Percentiles rank a stretch among this genome's conserved stretches.
phyloP scores from a whole-genome alignment of 1,284 basidiomycete species.

The Malassezia brasiliensis region DNA sequence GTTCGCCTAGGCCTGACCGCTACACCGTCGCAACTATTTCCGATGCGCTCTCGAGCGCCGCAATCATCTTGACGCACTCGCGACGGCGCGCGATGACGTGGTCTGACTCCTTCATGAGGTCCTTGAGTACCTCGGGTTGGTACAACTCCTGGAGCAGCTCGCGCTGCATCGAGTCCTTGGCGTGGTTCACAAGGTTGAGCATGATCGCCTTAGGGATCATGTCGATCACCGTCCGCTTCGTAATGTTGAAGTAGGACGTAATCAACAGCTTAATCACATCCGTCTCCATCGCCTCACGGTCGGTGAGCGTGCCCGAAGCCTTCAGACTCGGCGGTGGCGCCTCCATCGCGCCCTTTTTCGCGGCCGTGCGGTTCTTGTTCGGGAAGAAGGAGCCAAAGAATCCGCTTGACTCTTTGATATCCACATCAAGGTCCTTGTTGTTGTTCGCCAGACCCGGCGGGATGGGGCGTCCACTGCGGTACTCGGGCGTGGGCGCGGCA shows the following conservation, averaged over 20 bases:
- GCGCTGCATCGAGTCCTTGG: constrained; percentile 83
- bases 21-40: constrained; percentile 47
- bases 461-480: constrained; percentile 49
- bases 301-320: constrained; percentile 82
- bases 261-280: constrained; percentile 79
- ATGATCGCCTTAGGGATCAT: constrained; percentile 94
- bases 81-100: constrained; percentile 43
- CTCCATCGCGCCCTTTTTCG: constrained; percentile 65
- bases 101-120: constrained; percentile 47
- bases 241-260: constrained; percentile 50
- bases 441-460: constrained; percentile 64
- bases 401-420: constrained; percentile 65
- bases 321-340: constrained; percentile 79
- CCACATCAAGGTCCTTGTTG: constrained; percentile 84
- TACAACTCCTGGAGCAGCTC: constrained; percentile 59
- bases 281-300: constrained; percentile 94
- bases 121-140: constrained; percentile 39
- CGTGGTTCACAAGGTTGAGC: constrained; percentile 77
- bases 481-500: constrained; percentile 22
- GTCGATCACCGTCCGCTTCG: constrained; percentile 98
- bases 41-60: constrained; percentile 42
- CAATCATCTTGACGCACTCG: constrained; percentile 48
- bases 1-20: neutral
- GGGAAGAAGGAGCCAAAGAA: constrained; percentile 96
- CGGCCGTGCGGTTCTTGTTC: constrained; percentile 55